Evolutionary conservation across 2,329 filamentous ascomycete species (phyloP).

Genomic region (Colletotrichum higginsianum): DNA sequence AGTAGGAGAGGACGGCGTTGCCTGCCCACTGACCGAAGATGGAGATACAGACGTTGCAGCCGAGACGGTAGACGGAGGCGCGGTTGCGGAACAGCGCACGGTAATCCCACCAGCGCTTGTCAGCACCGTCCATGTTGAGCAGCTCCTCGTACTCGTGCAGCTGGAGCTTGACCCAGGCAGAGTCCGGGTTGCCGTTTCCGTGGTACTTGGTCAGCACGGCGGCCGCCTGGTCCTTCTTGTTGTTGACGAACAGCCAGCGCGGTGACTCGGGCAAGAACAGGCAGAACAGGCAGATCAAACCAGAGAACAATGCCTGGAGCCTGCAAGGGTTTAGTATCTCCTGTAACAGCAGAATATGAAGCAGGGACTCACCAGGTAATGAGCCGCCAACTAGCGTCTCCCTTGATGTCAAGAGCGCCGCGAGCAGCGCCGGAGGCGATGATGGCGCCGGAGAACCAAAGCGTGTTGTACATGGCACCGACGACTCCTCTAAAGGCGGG

Average conservation of each 20-base stretch:
- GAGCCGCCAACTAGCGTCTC: constrained; percentile 58
- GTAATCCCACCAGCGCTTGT: constrained; percentile 66
- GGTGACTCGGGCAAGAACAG: constrained; percentile 60
- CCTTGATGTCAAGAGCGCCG: constrained; percentile 57
- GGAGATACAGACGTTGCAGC: constrained; percentile 58
- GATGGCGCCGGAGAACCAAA: constrained; percentile 65
- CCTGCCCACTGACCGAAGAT: constrained; percentile 65
- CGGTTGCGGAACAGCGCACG: constrained; percentile 59
- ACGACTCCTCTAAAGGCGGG: constrained; percentile 62
- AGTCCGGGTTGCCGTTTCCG: constrained; percentile 60
- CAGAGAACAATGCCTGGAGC: constrained; percentile 61
- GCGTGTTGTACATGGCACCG: constrained; percentile 59
- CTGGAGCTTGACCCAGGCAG: constrained; percentile 62
- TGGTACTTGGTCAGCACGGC: constrained; percentile 59
- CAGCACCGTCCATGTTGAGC: constrained; percentile 59
- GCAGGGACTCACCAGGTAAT: constrained; percentile 51
- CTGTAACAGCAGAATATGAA: too few species aligned
- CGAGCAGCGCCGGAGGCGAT: constrained; percentile 64
- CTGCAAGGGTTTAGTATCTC: too few species aligned
- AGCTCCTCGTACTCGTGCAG: constrained; percentile 60
- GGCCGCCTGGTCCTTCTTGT: constrained; percentile 54
- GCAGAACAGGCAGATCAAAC: constrained; percentile 53
- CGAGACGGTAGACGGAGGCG: constrained; percentile 60
- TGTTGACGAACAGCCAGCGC: constrained; percentile 58
- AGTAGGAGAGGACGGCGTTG: constrained; percentile 61